Evolutionary conservation across 805 yeast genomes (phyloP).

Genomic region (Candida tallmaniae): DNA sequence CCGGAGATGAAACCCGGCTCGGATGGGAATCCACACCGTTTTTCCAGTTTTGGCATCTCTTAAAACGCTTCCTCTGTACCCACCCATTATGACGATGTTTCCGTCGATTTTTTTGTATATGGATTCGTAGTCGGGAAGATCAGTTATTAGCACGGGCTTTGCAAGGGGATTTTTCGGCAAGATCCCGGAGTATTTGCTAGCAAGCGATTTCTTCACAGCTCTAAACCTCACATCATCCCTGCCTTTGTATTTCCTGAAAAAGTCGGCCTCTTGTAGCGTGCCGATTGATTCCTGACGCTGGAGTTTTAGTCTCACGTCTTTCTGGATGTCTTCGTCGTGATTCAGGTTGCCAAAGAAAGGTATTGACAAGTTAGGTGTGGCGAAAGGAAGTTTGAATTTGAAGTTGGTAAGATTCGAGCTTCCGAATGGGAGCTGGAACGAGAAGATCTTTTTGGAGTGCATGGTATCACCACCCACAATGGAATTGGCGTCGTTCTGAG

Average conservation of each 20-base stretch:
- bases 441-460: slow-evolving; percentile 41
- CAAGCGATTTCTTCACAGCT: slow-evolving; percentile 64
- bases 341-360: slow-evolving; percentile 5
- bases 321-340: slow-evolving; percentile 11
- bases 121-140: slow-evolving; percentile 30
- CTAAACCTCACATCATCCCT: slow-evolving; percentile 63
- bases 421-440: slow-evolving; percentile 59
- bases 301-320: slow-evolving; percentile 37
- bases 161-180: slow-evolving; percentile 21
- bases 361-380: neutral
- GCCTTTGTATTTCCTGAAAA: slow-evolving; percentile 51
- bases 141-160: slow-evolving; percentile 11
- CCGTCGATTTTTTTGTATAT: slow-evolving; percentile 66
- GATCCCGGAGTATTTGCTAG: slow-evolving; percentile 44
- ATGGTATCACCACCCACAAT: slow-evolving; percentile 47
- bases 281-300: slow-evolving; percentile 53
- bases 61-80: slow-evolving; percentile 79
- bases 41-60: slow-evolving; percentile 60
- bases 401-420: slow-evolving; percentile 30
- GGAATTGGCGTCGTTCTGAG: slow-evolving; percentile 32
- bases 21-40: slow-evolving; percentile 81
- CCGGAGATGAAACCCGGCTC: slow-evolving; percentile 74
- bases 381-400: slow-evolving; percentile 4
- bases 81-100: slow-evolving; percentile 78
- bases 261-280: slow-evolving; percentile 59